These are phyloP conservation scores for Aspergillus eucalypticola DNA, from an alignment of 2,329 filamentous ascomycete species.

Conservation along the genomic window DNA sequence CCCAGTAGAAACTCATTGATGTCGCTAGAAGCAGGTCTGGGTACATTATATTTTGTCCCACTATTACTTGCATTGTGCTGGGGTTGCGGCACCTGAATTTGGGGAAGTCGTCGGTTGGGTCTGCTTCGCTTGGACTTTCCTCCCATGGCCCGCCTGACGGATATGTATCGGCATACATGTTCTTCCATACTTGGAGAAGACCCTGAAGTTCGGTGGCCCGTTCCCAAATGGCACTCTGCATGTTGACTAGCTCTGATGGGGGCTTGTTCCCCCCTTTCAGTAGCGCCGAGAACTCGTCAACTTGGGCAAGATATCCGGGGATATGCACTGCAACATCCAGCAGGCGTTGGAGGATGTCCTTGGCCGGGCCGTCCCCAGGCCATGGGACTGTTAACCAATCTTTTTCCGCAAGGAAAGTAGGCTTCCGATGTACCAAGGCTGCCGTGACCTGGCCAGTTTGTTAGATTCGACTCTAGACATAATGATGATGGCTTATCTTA, in stretches of 20 bases:
- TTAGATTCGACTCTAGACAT: background rate
- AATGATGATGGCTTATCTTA: conserved; percentile 5
- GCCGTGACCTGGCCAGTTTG: conserved; percentile 23
- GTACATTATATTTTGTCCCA: conserved; percentile 23
- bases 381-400: conserved; percentile 31
- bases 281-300: conserved; percentile 21
- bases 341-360: conserved; percentile 28
- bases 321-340: conserved; percentile 30
- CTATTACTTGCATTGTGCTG: conserved; percentile 20
- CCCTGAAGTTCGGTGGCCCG: conserved; percentile 22
- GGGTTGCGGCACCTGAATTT: conserved; percentile 25
- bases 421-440: conserved; percentile 24
- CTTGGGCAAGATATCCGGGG: conserved; percentile 23
- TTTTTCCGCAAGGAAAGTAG: conserved; percentile 25
- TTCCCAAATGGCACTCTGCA: conserved; percentile 22
- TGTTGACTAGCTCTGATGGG: conserved; percentile 14
- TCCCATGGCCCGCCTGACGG: conserved; percentile 18
- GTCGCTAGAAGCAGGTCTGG: conserved; percentile 28
- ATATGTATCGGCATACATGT: conserved; percentile 19
- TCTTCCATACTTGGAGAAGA: conserved; percentile 25
- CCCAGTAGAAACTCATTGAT: conserved; percentile 28
- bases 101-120: conserved; percentile 17
- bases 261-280: conserved; percentile 7
- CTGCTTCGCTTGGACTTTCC: background rate
- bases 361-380: conserved; percentile 18